phyloP scores from a whole-genome alignment of 176 grass and related monocot genomes.

The Bothriochloa decipiens region DNA sequence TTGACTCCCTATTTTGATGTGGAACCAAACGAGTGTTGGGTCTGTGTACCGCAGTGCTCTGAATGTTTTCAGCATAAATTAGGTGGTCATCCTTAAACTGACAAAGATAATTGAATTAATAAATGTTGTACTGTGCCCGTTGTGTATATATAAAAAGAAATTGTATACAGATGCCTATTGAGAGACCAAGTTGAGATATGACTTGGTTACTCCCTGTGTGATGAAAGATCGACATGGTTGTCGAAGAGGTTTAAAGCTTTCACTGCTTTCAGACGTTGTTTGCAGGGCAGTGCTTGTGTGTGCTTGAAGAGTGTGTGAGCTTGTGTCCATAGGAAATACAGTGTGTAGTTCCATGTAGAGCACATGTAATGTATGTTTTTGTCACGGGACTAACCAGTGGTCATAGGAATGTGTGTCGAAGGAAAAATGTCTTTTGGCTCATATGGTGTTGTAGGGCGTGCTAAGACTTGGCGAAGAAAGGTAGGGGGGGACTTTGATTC shows the following conservation, averaged over 20 bases:
- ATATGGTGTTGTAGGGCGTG: no score
- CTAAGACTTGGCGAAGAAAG: no score
- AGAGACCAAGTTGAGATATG: background rate
- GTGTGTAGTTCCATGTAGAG: no score
- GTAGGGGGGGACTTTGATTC: no score
- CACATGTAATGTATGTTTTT: no score
- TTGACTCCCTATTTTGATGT: conserved; percentile 73
- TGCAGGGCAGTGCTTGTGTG: background rate
- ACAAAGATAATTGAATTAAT: conserved; percentile 51
- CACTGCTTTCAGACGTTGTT: no score
- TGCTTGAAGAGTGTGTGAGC: background rate
- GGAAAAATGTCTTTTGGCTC: no score
- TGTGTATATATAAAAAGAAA: conserved; percentile 64
- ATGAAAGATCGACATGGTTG: background rate
- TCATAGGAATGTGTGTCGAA: no score
- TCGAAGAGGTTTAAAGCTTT: no score
- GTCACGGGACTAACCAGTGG: no score
- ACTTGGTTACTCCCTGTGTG: background rate
- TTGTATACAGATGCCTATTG: conserved; percentile 43
- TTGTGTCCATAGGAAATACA: background rate
- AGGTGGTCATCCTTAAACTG: conserved; percentile 44
- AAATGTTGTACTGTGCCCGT: conserved; percentile 43
- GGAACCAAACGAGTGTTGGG: conserved; percentile 14
- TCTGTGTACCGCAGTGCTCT: conserved; percentile 34
- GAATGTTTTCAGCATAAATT: conserved; percentile 41